Conservation (phyloP, 768 basidiomycete genomes). For the Hypholoma sublateritium region DNA sequence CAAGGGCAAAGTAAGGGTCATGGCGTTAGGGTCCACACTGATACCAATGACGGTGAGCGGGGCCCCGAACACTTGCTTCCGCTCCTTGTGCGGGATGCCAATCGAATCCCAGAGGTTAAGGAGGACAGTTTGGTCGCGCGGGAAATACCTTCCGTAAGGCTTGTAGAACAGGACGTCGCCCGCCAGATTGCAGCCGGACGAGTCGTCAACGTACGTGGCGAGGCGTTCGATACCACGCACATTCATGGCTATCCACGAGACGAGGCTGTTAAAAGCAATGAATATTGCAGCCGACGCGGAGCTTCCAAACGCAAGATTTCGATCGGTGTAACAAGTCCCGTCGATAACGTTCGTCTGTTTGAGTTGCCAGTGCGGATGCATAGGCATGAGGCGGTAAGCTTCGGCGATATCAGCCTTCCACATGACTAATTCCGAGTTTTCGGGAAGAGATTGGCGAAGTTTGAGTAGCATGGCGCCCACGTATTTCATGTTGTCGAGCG, state of each 20-base stretch:
- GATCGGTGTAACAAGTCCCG: slow-evolving; percentile 21
- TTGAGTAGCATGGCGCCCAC: slow-evolving; percentile 10
- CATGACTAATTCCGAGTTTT: slow-evolving; percentile 2
- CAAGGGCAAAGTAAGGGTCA: slow-evolving; percentile 22
- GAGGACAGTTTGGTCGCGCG: slow-evolving; percentile 29
- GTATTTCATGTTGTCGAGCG: slow-evolving; percentile 17
- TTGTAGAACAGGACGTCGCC: slow-evolving; percentile 17
- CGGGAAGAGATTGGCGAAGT: not conserved
- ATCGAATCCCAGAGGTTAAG: slow-evolving; percentile 40
- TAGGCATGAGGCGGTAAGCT: slow-evolving; percentile 34
- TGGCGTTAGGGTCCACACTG: slow-evolving; percentile 29
- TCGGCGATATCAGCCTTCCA: slow-evolving; percentile 38
- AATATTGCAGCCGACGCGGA: slow-evolving; percentile 21
- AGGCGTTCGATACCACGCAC: not conserved
- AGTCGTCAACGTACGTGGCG: not conserved
- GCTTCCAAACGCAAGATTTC: slow-evolving; percentile 24
- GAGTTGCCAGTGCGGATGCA: slow-evolving; percentile 41
- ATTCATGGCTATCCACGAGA: slow-evolving; percentile 36
- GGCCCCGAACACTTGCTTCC: slow-evolving; percentile 37
- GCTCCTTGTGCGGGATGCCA: slow-evolving; percentile 35
- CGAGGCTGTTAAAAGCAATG: slow-evolving; percentile 28
- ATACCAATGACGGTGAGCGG: slow-evolving; percentile 38
- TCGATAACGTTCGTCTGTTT: slow-evolving; percentile 33
- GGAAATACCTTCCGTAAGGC: slow-evolving; percentile 26
- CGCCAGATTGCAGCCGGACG: not conserved